A percentile compares a stretch with the other conserved stretches of the same genome.
phyloP scores from a whole-genome alignment of 768 basidiomycete genomes.

The Tulasnella sp. region DNA sequence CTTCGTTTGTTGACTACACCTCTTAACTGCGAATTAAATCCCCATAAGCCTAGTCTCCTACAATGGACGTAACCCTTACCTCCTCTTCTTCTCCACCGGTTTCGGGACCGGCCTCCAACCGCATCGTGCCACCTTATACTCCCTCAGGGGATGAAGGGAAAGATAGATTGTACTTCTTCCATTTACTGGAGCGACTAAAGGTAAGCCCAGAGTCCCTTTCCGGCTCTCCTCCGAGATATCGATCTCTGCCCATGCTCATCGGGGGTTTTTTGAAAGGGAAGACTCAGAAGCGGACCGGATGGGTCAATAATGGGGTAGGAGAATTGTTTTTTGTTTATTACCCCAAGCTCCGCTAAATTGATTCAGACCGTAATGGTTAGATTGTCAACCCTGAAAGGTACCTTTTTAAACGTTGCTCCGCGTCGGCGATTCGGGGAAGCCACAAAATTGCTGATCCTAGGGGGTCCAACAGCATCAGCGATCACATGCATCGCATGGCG shows the following conservation, averaged over 20 bases:
- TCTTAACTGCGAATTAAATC: neutral
- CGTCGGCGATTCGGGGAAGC: neutral
- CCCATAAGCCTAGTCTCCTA: neutral
- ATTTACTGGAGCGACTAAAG: conserved; percentile 84
- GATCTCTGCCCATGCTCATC: neutral
- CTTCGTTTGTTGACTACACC: neutral
- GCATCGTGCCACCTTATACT: conserved; percentile 13
- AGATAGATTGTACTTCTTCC: conserved; percentile 86
- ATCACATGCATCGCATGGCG: conserved; percentile 98
- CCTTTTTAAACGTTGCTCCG: neutral
- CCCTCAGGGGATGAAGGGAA: conserved; percentile 44
- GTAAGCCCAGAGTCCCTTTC: conserved; percentile 41
- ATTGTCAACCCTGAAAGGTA: conserved; percentile 83
- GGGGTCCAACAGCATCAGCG: conserved; percentile 63
- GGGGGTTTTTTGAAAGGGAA: conserved; percentile 36
- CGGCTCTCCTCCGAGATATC: neutral
- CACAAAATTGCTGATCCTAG: neutral
- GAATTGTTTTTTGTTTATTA: no score
- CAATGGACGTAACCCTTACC: neutral
- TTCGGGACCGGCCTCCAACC: neutral
- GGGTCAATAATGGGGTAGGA: conserved; percentile 79
- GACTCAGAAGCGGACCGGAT: conserved; percentile 95
- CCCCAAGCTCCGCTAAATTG: no score
- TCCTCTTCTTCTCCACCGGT: neutral
- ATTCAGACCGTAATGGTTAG: conserved; percentile 39